Base-by-base conservation (phyloP, 352 stramenopile genomes). In the Globisporangium nagaii region DNA sequence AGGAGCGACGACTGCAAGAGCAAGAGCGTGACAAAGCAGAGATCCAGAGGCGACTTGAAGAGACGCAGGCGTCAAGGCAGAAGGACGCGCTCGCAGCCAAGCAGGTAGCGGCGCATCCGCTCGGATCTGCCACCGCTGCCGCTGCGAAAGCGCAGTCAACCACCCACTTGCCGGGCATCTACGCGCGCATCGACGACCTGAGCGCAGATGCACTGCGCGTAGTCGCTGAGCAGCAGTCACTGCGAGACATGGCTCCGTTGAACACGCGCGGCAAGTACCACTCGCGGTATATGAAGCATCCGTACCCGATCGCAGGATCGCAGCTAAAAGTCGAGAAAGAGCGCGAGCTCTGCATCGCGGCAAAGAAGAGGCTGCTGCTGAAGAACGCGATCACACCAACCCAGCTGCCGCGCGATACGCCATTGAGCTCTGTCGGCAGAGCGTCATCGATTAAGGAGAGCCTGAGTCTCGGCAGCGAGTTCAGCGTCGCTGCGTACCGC, bases 261-360 rank as follows among this genome's bases (percentile, higher is more conserved):
- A 85, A 90, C 53, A 70, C 67, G 10, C 53, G 62, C 6, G 83
- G 83, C 12, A 88, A 89, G 46, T 93, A 90, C 64, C 79, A 93
- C 57, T 24, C 59, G 13, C 70, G 66, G 15, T 89, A 65, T 44
- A 80, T 93, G 65, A 83, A 80, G 47, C 66, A 90, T 45, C 56
- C 62, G 46, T 93, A 84, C 43, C 83, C 79, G 34, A 88, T 93
- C 44, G 78, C 79, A 30, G 83, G 83, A 11, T 64, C 71, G 15
- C 83, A 93, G 72, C 41, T 90, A 25, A 74, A 66, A 45, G 61
- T 87, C 35, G 79, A 93, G 64, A 79, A 72, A 39, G 70, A 93
- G 51, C 78, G 69, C 17, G 77, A 85, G 19, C 46, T 83, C 58
- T 68, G 70, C 11, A 58, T 81, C 22, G 50, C 61, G 1, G 79